Percentiles rank a stretch among this genome's conserved stretches.
Conservation (phyloP, 768 basidiomycete species). For the Suillus americanus region DNA sequence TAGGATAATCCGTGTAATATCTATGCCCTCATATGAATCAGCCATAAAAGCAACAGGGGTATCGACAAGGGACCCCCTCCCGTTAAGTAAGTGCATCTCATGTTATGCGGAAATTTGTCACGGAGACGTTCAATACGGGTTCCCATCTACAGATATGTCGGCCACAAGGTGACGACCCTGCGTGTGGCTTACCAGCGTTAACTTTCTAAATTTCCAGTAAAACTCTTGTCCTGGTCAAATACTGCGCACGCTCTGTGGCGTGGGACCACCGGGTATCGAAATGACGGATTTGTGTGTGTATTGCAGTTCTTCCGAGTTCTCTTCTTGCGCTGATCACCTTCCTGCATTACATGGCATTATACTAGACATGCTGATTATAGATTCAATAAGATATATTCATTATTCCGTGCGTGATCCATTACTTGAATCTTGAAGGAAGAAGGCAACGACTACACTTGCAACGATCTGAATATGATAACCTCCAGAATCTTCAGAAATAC, state of each 20-base stretch:
- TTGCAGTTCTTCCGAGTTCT: neutral
- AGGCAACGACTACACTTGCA: neutral
- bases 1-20: neutral
- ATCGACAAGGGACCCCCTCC: neutral
- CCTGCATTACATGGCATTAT: neutral
- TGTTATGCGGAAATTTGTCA: neutral
- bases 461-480: neutral
- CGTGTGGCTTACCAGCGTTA: neutral
- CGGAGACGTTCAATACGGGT: neutral
- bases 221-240: neutral
- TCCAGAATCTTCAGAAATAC: neutral
- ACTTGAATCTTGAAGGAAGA: neutral
- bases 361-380: neutral
- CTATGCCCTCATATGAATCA: neutral
- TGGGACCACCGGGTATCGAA: neutral
- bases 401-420: neutral
- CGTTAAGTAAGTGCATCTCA: neutral
- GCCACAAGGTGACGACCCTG: neutral
- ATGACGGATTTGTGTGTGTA: neutral
- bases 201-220: neutral
- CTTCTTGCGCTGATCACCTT: neutral
- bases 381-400: neutral
- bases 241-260: neutral
- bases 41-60: neutral
- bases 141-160: neutral